Evolutionary conservation across 225 moss, liverwort and hornwort species (phyloP).

Genomic region (Polytrichum commune): DNA sequence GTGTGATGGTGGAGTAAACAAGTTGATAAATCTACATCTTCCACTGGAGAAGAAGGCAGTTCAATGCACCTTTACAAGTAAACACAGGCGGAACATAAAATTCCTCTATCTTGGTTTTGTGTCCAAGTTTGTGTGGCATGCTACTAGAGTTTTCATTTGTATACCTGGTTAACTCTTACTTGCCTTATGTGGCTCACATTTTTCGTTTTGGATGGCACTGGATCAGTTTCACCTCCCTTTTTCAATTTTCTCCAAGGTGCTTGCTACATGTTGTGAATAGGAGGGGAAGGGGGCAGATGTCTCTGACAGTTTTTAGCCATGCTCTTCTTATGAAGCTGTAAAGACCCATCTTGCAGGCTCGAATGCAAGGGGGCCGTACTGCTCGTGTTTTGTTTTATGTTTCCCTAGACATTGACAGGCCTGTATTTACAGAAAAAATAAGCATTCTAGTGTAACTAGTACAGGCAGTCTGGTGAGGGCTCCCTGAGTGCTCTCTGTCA

Average conservation of each 20-base stretch:
- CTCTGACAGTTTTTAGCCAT: neutral
- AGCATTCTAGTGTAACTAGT: neutral
- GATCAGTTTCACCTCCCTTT: conserved; percentile 1
- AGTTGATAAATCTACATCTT: conserved; percentile 15
- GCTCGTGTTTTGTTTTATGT: neutral
- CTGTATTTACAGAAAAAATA: conserved; percentile 3
- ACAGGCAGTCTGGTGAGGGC: neutral
- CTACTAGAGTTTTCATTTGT: conserved; percentile 8
- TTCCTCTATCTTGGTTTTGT: conserved; percentile 15
- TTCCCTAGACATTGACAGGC: conserved; percentile 1
- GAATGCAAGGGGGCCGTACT: neutral
- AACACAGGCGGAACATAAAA: conserved; percentile 14
- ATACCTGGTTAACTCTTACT: conserved; percentile 9
- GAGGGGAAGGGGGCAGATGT: neutral
- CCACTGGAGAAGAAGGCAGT: conserved; percentile 9
- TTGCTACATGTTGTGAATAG: conserved; percentile 5
- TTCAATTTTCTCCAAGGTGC: neutral
- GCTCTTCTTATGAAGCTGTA: neutral
- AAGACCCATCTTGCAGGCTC: neutral
- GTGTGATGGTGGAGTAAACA: conserved; percentile 13
- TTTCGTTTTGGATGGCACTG: neutral
- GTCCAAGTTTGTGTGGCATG: conserved; percentile 9
- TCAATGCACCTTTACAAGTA: conserved; percentile 6
- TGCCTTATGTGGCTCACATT: conserved; percentile 4
- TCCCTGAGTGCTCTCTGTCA: neutral